Conservation (phyloP, 768 basidiomycete species). For the Boletus rubescentipes region DNA sequence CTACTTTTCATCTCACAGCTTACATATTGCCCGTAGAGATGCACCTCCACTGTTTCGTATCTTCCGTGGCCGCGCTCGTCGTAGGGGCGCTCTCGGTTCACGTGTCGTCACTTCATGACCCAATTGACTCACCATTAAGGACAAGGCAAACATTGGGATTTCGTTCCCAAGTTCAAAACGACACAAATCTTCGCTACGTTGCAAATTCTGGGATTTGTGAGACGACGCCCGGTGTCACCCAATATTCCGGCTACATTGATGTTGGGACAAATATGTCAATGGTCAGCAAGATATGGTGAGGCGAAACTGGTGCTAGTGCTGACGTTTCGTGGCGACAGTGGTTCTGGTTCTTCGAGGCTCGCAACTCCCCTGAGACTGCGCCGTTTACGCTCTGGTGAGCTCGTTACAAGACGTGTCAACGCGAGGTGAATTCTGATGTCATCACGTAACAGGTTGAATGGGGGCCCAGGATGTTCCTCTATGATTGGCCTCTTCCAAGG, state of each 20-base stretch:
- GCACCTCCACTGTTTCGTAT: constrained; percentile 4
- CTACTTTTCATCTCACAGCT: no score
- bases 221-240: constrained; percentile 58
- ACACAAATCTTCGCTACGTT: constrained; percentile 45
- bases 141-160: neutral
- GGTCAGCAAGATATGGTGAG: constrained; percentile 33
- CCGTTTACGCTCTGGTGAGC: constrained; percentile 64
- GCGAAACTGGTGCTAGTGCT: neutral
- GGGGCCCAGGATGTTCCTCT: constrained; percentile 61
- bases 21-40: constrained; percentile 12
- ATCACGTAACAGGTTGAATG: constrained; percentile 44
- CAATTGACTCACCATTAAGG: no score
- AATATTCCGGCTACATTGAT: constrained; percentile 63
- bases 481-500: constrained; percentile 71
- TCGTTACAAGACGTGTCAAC: neutral
- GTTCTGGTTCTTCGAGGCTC: constrained; percentile 76
- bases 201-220: constrained; percentile 63
- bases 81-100: neutral
- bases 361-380: constrained; percentile 56
- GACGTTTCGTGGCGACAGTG: constrained; percentile 41
- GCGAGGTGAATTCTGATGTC: neutral
- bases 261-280: constrained; percentile 58
- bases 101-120: neutral
- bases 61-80: neutral
- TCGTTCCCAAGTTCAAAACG: constrained; percentile 18